These are phyloP conservation scores for Porogramme epimiltina DNA, from an alignment of 1,284 basidiomycete species.

Conservation along the genomic window DNA sequence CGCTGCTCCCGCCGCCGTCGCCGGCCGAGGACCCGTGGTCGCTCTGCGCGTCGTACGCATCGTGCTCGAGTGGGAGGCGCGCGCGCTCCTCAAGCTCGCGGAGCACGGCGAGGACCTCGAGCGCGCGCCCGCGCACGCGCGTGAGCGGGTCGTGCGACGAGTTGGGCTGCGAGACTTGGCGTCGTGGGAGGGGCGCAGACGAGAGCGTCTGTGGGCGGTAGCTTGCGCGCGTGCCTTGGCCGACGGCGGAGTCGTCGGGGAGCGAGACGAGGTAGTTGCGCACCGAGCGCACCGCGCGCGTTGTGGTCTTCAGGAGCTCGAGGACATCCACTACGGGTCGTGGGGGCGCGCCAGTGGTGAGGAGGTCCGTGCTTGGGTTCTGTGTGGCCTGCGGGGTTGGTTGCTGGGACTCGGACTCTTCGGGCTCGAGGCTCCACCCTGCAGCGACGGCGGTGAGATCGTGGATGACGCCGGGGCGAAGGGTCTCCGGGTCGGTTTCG, in stretches of 20 bases:
- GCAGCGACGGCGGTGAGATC: slow-evolving; percentile 63
- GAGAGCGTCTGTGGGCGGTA: slow-evolving; percentile 45
- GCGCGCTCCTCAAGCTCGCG: slow-evolving; percentile 70
- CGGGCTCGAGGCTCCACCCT: slow-evolving; percentile 50
- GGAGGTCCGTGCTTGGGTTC: slow-evolving; percentile 30
- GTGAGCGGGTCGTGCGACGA: slow-evolving; percentile 56
- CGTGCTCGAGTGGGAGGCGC: slow-evolving; percentile 67
- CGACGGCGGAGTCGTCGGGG: slow-evolving; percentile 69
- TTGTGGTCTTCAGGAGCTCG: slow-evolving; percentile 70
- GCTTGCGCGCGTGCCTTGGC: slow-evolving; percentile 42
- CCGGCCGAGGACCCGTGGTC: slow-evolving; percentile 51
- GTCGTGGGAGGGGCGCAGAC: slow-evolving; percentile 38
- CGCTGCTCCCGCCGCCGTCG: slow-evolving; percentile 30
- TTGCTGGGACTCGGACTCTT: slow-evolving; percentile 10
- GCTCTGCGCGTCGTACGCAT: slow-evolving; percentile 75
- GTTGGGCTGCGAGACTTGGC: slow-evolving; percentile 39
- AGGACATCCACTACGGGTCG: slow-evolving; percentile 54
- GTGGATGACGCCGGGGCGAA: slow-evolving; percentile 70
- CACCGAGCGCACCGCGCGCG: slow-evolving; percentile 74
- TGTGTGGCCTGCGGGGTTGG: slow-evolving; percentile 10
- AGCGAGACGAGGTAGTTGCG: slow-evolving; percentile 80
- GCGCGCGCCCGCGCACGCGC: slow-evolving; percentile 68
- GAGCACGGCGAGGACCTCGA: slow-evolving; percentile 76
- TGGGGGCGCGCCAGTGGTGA: slow-evolving; percentile 13
- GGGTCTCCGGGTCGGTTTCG: slow-evolving; percentile 71